phyloP scores from a whole-genome alignment of 208 protist species.

The Crithidia bombi region DNA sequence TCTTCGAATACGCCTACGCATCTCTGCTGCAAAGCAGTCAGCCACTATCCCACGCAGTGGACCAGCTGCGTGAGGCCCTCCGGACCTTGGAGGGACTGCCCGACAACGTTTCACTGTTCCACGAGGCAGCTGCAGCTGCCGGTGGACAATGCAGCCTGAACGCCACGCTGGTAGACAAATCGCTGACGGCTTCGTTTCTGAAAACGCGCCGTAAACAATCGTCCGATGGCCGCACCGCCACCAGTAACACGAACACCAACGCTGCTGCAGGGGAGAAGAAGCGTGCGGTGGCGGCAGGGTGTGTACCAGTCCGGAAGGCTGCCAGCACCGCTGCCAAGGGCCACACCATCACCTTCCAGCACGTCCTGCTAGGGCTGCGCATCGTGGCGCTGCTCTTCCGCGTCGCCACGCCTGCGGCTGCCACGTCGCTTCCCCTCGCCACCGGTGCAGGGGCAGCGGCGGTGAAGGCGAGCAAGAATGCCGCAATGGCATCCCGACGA shows the following conservation, averaged over 20 bases:
- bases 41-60: conserved; percentile 12
- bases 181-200: conserved; percentile 25
- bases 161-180: conserved; percentile 14
- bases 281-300: not conserved
- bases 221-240: not conserved
- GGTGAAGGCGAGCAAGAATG: conserved; percentile 11
- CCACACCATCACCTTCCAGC: conserved; percentile 24
- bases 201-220: not conserved
- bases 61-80: conserved; percentile 27
- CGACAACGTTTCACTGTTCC: conserved; percentile 15
- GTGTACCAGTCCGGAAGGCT: not conserved
- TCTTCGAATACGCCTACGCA: conserved; percentile 44
- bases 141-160: conserved; percentile 4
- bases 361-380: conserved; percentile 32
- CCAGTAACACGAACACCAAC: not conserved
- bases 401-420: not conserved
- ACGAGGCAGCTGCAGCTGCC: conserved; percentile 1
- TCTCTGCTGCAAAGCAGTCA: conserved; percentile 10
- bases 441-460: conserved; percentile 2
- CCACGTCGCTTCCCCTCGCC: too few species aligned
- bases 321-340: not conserved
- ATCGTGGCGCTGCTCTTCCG: conserved; percentile 35
- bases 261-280: not conserved
- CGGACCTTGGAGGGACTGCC: conserved; percentile 29
- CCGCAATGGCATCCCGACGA: conserved; percentile 25